Evolutionary conservation across 2,329 filamentous ascomycete genomes (phyloP).

Genomic region (Diaporthe ampelina): DNA sequence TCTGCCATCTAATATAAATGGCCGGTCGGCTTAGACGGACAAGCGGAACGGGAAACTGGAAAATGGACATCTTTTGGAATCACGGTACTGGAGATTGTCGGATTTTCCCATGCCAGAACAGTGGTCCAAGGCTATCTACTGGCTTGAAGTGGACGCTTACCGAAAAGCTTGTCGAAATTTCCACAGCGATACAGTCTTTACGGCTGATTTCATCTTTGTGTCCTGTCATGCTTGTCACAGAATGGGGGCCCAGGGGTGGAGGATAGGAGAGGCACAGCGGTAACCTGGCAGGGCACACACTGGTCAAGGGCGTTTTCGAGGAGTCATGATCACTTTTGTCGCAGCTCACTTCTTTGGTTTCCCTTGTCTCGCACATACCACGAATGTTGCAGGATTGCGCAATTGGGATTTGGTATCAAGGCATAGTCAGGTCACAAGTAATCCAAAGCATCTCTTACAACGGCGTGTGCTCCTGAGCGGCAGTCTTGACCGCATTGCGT

Average conservation of each 20-base stretch:
- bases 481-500: too few relatives aligned
- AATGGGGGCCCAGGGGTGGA: neutral
- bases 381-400: constrained; percentile 1
- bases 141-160: neutral
- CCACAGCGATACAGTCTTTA: constrained; percentile 26
- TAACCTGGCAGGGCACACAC: constrained; percentile 6
- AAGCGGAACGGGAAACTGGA: neutral
- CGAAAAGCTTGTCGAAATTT: neutral
- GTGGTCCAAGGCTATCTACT: neutral
- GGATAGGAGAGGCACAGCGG: neutral
- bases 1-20: constrained; percentile 55
- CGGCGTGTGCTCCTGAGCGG: neutral
- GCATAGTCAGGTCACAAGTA: constrained; percentile 31
- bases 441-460: constrained; percentile 25
- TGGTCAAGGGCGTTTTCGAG: constrained; percentile 27
- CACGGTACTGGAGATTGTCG: neutral
- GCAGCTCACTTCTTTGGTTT: constrained; percentile 8
- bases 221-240: neutral
- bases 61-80: neutral
- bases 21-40: constrained; percentile 39
- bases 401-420: constrained; percentile 7
- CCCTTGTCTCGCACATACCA: constrained; percentile 16
- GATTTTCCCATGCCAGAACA: neutral
- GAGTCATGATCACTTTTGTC: constrained; percentile 11
- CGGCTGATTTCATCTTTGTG: constrained; percentile 8